Evolutionary conservation across 2,329 filamentous ascomycete genomes (phyloP), one percentile per base, ranked within the genome.

Genomic region (Apiospora hydei): DNA sequence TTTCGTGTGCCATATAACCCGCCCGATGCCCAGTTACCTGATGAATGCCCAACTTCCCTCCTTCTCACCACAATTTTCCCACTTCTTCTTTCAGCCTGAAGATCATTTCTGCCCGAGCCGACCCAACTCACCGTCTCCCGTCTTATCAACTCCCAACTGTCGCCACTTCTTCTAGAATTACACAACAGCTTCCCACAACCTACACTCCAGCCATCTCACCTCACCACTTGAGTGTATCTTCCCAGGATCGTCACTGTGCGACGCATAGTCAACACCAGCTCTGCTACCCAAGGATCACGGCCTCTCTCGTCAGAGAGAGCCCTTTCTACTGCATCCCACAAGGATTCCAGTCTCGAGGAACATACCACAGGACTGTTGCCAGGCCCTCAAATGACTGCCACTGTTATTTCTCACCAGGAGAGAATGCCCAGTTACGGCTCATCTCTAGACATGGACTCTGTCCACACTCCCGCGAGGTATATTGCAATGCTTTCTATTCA

Each of bases 391-490:
- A 87, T 87, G 85, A 85, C 85, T 83, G 81, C 84, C 80, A 80
- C 86, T 82, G 81, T 84, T 81, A 80, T 85, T 81, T 79, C 85
- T 77, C 84, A 83, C 79, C 82, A 81, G 83, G 84, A 84, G 78
- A 77, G 57, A 69, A 89, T 89, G 87, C 83, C 87, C 80, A 84
- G 84, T 82, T 88, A 84, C 84, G 88, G 84, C 78, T 84, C 78
- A 72, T 77, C 85, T 78, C 80, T 85, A 82, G 87, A 89, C 80
- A 85, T 89, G 83, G 87, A 89, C 81, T 87, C 90, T 83, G 87
- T 88, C 82, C 85, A 88, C 80, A 88, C 87, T 79, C 86, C 89
- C 80, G 85, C 87, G 84, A 90, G 88, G 88, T 90, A 90, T 84
- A 83, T 84, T 84, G 81, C 80, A 80, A 84, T 88, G 86, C 85